Evolutionary conservation across 2,329 filamentous ascomycete genomes (phyloP).

Genomic region (Aspergillus piperis): DNA sequence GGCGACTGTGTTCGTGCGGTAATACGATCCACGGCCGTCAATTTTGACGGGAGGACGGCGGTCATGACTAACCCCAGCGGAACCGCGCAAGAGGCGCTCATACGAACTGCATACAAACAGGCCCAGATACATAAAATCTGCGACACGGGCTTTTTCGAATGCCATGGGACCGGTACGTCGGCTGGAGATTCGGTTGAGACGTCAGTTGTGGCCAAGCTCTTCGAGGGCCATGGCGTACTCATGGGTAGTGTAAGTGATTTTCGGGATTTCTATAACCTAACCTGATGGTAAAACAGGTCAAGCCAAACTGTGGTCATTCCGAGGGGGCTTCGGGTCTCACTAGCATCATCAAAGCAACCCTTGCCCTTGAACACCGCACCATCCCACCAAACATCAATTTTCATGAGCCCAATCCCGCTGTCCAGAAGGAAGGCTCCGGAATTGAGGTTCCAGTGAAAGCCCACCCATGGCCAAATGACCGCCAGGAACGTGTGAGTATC

Average conservation of each 20-base stretch:
- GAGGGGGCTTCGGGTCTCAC: constrained; percentile 7
- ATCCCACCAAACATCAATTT: neutral
- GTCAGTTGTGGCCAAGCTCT: neutral
- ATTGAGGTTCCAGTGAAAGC: constrained; percentile 8
- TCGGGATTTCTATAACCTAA: neutral
- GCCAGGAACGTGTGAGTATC: constrained; percentile 22
- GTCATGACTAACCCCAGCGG: neutral
- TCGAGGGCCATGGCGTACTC: neutral
- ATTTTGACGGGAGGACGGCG: constrained; percentile 25
- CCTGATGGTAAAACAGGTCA: neutral
- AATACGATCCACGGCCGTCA: constrained; percentile 28
- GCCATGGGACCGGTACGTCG: constrained; percentile 2
- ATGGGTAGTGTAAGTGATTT: neutral
- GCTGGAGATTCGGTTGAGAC: constrained; percentile 3
- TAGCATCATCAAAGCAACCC: constrained; percentile 1
- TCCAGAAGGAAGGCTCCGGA: too few relatives aligned
- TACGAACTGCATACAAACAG: neutral
- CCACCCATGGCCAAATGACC: constrained; percentile 9
- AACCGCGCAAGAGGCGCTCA: neutral
- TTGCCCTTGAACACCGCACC: neutral
- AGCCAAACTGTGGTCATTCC: constrained; percentile 5
- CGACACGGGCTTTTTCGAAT: constrained; percentile 1
- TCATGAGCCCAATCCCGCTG: too few relatives aligned
- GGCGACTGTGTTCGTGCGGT: constrained; percentile 36
- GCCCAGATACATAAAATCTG: neutral